Evolutionary conservation across 2,329 filamentous ascomycete species (phyloP).

Genomic region (Penicillium glabrum): DNA sequence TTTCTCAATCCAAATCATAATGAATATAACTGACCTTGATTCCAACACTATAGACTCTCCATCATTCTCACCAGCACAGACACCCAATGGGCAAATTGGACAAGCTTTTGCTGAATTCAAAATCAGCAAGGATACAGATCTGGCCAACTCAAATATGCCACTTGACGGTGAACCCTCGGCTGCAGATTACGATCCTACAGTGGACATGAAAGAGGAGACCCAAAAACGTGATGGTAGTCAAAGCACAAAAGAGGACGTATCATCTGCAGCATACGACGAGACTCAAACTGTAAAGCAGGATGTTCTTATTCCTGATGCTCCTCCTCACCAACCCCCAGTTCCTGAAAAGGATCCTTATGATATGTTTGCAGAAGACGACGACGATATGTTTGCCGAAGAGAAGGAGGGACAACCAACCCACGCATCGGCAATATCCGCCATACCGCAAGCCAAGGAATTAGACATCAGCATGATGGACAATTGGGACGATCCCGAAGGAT

Average conservation of each 20-base stretch:
- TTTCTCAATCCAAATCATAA: not conserved
- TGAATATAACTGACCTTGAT: slow-evolving; percentile 7
- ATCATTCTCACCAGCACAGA: slow-evolving; percentile 46
- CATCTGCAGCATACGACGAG: slow-evolving; percentile 59
- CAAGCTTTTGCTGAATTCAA: slow-evolving; percentile 61
- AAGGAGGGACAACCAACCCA: slow-evolving; percentile 48
- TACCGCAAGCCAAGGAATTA: slow-evolving; percentile 57
- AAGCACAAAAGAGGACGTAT: slow-evolving; percentile 57
- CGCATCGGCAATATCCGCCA: slow-evolving; percentile 50
- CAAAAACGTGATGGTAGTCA: slow-evolving; percentile 64
- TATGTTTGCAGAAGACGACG: slow-evolving; percentile 67
- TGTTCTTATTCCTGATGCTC: slow-evolving; percentile 46
- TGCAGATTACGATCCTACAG: slow-evolving; percentile 85
- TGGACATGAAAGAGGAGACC: slow-evolving; percentile 84
- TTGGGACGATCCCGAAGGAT: slow-evolving; percentile 90
- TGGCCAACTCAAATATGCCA: slow-evolving; percentile 56
- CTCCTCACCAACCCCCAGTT: slow-evolving; percentile 29
- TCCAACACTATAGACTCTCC: slow-evolving; percentile 26
- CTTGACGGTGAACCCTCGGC: slow-evolving; percentile 70
- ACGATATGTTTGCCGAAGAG: slow-evolving; percentile 90
- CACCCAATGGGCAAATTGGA: slow-evolving; percentile 49
- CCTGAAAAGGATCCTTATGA: slow-evolving; percentile 56
- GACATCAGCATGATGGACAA: slow-evolving; percentile 82
- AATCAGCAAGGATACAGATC: slow-evolving; percentile 65
- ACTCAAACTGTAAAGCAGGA: slow-evolving; percentile 55